Base-by-base conservation (phyloP, 2,329 filamentous ascomycete genomes). In the Fusarium marasasianum region DNA sequence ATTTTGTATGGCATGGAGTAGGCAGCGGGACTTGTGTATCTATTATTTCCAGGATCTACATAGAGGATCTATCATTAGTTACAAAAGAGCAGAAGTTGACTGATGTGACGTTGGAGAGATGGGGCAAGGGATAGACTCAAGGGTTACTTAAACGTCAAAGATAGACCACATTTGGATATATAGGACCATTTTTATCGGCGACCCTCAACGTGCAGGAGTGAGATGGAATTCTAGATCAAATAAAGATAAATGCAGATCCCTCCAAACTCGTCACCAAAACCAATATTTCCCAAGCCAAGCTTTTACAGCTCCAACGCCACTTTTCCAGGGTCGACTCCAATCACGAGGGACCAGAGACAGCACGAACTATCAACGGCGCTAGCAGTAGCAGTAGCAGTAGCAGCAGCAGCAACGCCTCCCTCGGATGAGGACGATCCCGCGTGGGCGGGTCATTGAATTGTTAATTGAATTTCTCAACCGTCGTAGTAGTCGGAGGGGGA, bases 221-320 rank as follows among this genome's bases (percentile, higher is more conserved):
- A 48, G 43, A 65, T 54, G 66, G 48, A 70, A 70, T 70, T 70
- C 41, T 26, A 47, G 40, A 55, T 66, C n/a, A 53, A 43, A 59
- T 60, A 66, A 35, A 51, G 31, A 35, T 51, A 24, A 51, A n/a
- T 18, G 66, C 33, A 60, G 43, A 35, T 38, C 44, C 43, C 44
- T 48, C 59, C 41, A 41, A 31, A 24, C 40, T 40, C 24, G 35
- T 40, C 41, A 6, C 18, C 29, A 53, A 44, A 55, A 48, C 53
- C 67, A 70, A 66, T 70, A 71, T 59, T 70, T 53, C 48, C 37
- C 41, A 70, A 64, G 56, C 61, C 45, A 53, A 67, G 64, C 59
- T 63, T 66, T 66, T 29, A 47, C 68, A 70, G 68, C 73, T 63
- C 45, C 57, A 58, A 64, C 74, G 74, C 74, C 72, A 76, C 74